phyloP scores from a whole-genome alignment of 306 rosid species.

The Prinsepia uniflora region DNA sequence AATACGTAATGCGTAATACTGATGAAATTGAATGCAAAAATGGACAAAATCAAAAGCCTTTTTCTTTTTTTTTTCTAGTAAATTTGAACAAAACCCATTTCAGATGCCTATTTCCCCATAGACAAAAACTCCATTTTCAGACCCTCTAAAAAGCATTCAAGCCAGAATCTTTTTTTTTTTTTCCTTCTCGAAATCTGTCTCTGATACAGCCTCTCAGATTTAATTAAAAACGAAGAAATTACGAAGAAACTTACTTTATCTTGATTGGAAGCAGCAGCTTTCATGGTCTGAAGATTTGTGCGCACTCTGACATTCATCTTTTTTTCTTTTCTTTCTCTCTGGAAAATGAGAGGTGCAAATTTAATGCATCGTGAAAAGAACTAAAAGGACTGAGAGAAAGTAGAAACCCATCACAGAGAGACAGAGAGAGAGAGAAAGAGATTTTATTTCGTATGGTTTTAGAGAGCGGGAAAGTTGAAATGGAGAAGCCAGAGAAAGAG shows the following conservation, averaged over 20 bases:
- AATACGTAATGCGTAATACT: conserved; percentile 19
- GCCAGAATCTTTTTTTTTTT: neutral
- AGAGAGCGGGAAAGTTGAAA: conserved; percentile 76
- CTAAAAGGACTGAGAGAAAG: neutral
- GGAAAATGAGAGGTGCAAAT: conserved; percentile 40
- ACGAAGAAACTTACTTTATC: conserved; percentile 44
- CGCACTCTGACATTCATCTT: conserved; percentile 62
- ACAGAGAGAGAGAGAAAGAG: conserved; percentile 20
- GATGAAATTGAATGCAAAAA: conserved; percentile 11
- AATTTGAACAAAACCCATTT: conserved; percentile 24
- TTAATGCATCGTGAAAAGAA: conserved; percentile 26
- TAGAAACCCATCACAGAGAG: conserved; percentile 11
- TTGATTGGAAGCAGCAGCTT: conserved; percentile 38
- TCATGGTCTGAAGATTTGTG: conserved; percentile 55
- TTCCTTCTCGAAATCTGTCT: conserved; percentile 23
- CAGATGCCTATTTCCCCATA: conserved; percentile 7
- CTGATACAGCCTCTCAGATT: conserved; percentile 14
- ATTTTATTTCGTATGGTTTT: conserved; percentile 31
- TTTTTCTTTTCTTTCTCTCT: conserved; percentile 16
- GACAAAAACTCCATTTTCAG: conserved; percentile 9
- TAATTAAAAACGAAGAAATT: neutral
- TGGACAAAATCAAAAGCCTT: neutral
- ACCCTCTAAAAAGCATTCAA: conserved; percentile 6
- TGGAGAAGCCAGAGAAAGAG: conserved; percentile 27
- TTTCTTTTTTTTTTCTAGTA: no score